Percentiles rank a stretch among this genome's conserved stretches.
Conservation (phyloP, 306 rosid genomes). For the Cucurbita maxima region DNA sequence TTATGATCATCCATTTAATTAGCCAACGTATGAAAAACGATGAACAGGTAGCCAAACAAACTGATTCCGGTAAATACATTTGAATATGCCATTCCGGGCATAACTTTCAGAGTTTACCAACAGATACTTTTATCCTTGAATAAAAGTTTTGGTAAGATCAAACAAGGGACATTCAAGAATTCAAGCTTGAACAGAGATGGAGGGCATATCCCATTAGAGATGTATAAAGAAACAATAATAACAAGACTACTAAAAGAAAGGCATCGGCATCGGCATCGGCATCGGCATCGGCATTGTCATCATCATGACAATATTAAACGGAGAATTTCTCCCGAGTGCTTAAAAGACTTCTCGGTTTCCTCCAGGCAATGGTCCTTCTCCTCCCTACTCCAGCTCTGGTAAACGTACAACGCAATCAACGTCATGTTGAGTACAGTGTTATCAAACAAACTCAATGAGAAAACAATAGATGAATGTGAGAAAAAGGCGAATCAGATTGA, state of each 20-base stretch:
- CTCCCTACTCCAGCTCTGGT: constrained; percentile 79
- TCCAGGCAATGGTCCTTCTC: constrained; percentile 91
- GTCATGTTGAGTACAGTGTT: background rate
- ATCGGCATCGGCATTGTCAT: too few species aligned
- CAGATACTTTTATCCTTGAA: background rate
- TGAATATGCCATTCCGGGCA: background rate
- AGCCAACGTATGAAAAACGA: too few species aligned
- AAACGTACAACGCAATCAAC: too few species aligned
- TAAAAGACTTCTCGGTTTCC: constrained; percentile 91
- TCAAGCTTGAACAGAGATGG: background rate
- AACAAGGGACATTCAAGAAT: background rate
- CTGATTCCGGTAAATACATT: background rate
- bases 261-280: constrained; percentile 7
- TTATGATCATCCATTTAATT: too few species aligned
- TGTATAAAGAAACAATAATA: background rate
- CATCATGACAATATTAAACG: constrained; percentile 56
- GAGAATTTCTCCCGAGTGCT: constrained; percentile 79
- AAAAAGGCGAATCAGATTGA: background rate
- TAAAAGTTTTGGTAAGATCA: too few species aligned
- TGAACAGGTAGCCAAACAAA: background rate
- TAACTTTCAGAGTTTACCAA: background rate
- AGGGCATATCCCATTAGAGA: background rate
- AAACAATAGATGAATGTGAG: background rate
- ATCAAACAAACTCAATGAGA: background rate
- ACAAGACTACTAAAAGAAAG: background rate